These are phyloP conservation scores for Juglanconis oblonga DNA, from an alignment of 2,329 filamentous ascomycete species.

Conservation along the genomic window DNA sequence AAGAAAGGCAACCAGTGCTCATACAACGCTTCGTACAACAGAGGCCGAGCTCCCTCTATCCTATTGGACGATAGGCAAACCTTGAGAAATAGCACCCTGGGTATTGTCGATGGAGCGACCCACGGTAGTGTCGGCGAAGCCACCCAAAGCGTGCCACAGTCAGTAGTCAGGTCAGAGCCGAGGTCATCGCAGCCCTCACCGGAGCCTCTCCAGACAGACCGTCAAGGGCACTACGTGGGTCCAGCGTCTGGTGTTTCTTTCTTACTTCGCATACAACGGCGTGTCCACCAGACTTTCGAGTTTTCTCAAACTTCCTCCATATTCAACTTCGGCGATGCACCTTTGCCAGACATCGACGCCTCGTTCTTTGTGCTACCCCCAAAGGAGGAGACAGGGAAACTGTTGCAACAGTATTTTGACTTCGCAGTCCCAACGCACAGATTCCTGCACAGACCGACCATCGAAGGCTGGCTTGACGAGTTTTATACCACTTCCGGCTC, in stretches of 20 bases:
- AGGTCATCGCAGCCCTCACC: conserved; percentile 37
- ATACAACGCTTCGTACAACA: conserved; percentile 47
- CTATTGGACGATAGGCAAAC: too few relatives aligned
- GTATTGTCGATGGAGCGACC: too few relatives aligned
- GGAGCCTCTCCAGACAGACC: conserved; percentile 43
- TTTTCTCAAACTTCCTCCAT: conserved; percentile 40
- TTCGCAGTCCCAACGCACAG: conserved; percentile 39
- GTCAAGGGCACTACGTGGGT: conserved; percentile 45
- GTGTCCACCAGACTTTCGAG: conserved; percentile 38
- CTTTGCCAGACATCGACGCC: conserved; percentile 41
- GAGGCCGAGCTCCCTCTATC: conserved; percentile 41
- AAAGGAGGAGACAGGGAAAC: conserved; percentile 23
- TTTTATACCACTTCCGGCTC: conserved; percentile 42
- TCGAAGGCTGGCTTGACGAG: conserved; percentile 41
- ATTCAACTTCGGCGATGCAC: conserved; percentile 49
- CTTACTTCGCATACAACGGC: conserved; percentile 46
- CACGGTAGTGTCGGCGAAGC: too few relatives aligned
- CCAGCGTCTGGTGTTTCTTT: conserved; percentile 47
- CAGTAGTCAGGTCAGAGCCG: too few relatives aligned
- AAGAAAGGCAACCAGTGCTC: conserved; percentile 36
- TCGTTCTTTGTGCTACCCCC: conserved; percentile 40
- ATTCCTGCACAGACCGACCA: conserved; percentile 40
- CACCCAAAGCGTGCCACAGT: too few relatives aligned
- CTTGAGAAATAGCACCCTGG: too few relatives aligned
- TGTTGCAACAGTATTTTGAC: conserved; percentile 39